Evolutionary conservation across 345 rosid genomes (phyloP).

Genomic region (rapeseed (Brassica napus)): Da-Ae NC_063442.1:25501001-25501500

Average conservation of each 20-base stretch:
- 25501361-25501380: not conserved
- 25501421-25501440: too few relatives aligned
- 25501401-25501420: too few relatives aligned
- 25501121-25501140: slow-evolving; percentile 35
- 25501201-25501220: slow-evolving; percentile 49
- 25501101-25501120: not conserved
- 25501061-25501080: slow-evolving; percentile 17
- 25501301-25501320: slow-evolving; percentile 7
- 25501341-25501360: slow-evolving; percentile 11
- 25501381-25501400: slow-evolving; percentile 27
- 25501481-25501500: too few relatives aligned
- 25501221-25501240: slow-evolving; percentile 62
- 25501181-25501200: slow-evolving; percentile 29
- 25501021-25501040: not conserved
- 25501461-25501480: too few relatives aligned
- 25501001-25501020: too few relatives aligned
- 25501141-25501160: slow-evolving; percentile 35
- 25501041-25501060: slow-evolving; percentile 2
- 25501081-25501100: slow-evolving; percentile 22
- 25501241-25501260: slow-evolving; percentile 40
- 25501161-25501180: slow-evolving; percentile 10
- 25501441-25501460: too few relatives aligned
- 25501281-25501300: slow-evolving; percentile 29
- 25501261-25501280: slow-evolving; percentile 27
- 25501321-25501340: slow-evolving; percentile 14